phyloP scores from a whole-genome alignment of 768 basidiomycete species.

The Rhodosporidiobolus odoratus region DNA sequence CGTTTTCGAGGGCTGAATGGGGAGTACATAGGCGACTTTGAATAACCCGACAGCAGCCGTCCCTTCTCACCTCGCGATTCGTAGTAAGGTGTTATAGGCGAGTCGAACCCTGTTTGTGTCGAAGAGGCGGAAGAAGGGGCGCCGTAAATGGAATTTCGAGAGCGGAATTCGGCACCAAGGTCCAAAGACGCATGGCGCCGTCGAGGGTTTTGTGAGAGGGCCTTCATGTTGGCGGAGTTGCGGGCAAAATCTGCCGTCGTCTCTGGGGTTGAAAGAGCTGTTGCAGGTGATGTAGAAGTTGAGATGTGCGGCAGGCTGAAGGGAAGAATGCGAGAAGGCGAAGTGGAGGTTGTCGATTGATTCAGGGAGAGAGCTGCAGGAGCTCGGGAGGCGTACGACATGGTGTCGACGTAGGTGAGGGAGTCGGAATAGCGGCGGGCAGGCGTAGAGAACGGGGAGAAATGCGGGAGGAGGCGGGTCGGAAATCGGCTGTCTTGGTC shows the following conservation, averaged over 20 bases:
- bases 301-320: background rate
- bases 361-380: too few relatives aligned
- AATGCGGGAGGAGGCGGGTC: too few relatives aligned
- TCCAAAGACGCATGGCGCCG: slow-evolving; percentile 16
- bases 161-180: background rate
- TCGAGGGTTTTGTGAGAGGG: slow-evolving; percentile 1
- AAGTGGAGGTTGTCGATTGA: too few relatives aligned
- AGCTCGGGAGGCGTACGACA: too few relatives aligned
- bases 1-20: background rate
- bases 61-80: slow-evolving; percentile 11
- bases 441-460: too few relatives aligned
- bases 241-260: slow-evolving; percentile 2
- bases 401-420: too few relatives aligned
- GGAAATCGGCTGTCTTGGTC: too few relatives aligned
- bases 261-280: background rate
- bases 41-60: background rate
- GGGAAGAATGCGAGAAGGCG: background rate
- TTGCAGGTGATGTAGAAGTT: background rate
- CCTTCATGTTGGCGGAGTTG: background rate
- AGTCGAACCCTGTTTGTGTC: background rate
- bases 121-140: background rate
- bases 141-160: background rate
- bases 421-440: too few relatives aligned
- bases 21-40: background rate
- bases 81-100: background rate